Conservation (phyloP, 2,329 filamentous ascomycete species). For the Rhynchosporium secalis region DNA sequence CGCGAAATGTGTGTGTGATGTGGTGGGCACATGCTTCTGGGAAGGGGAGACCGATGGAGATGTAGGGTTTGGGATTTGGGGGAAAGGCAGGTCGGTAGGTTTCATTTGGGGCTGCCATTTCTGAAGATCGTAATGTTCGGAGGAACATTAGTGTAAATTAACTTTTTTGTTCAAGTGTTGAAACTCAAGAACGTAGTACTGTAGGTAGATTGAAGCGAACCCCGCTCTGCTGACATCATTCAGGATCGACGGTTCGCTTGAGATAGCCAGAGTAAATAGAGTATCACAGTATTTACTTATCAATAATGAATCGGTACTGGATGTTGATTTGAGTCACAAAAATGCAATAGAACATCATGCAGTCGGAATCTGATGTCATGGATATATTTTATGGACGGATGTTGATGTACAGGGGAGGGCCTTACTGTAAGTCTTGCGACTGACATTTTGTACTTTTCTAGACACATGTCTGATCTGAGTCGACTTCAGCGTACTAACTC, state of each 20-base stretch:
- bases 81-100: constrained; percentile 14
- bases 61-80: constrained; percentile 14
- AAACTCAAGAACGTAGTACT: too few relatives aligned
- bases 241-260: not conserved
- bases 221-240: not conserved
- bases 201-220: not conserved
- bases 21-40: constrained; percentile 37
- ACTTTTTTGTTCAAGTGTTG: too few relatives aligned
- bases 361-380: not conserved
- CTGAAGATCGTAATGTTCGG: too few relatives aligned
- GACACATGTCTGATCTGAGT: not conserved
- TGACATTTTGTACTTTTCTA: too few relatives aligned
- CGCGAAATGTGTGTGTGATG: constrained; percentile 33
- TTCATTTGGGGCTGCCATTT: constrained; percentile 14
- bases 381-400: not conserved
- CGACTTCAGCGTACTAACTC: not conserved
- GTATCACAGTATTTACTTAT: not conserved
- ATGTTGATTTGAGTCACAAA: too few relatives aligned
- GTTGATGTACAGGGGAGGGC: not conserved
- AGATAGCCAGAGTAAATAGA: not conserved
- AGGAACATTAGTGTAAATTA: too few relatives aligned
- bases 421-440: too few relatives aligned
- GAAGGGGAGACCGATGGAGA: constrained; percentile 35
- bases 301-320: not conserved
- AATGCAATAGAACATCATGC: too few relatives aligned